Percentiles rank a stretch among this genome's conserved stretches.
These are phyloP conservation scores for Peronosclerospora sorghi DNA, from an alignment of 352 stramenopile genomes.

Conservation along the genomic window DNA sequence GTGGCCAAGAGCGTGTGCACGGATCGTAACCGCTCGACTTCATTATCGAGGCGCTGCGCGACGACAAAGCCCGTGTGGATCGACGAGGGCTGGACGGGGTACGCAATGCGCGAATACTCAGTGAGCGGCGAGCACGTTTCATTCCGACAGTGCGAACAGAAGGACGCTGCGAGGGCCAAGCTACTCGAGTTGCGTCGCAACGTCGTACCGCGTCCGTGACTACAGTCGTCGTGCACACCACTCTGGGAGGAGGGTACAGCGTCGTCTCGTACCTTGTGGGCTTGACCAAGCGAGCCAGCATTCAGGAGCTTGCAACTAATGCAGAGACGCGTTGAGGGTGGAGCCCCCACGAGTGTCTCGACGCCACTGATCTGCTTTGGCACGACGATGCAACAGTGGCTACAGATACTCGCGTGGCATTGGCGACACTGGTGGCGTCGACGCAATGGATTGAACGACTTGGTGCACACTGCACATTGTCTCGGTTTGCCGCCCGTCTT, in stretches of 20 bases:
- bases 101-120: conserved; percentile 41
- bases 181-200: too few species aligned
- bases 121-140: conserved; percentile 45
- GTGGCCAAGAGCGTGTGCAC: conserved; percentile 34
- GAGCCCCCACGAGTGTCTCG: too few species aligned
- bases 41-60: conserved; percentile 42
- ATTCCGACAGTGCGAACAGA: conserved; percentile 52
- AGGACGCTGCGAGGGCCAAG: too few species aligned
- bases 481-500: conserved; percentile 39
- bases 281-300: too few species aligned
- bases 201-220: too few species aligned
- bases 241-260: too few species aligned
- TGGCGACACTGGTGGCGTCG: conserved; percentile 60
- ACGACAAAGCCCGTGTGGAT: conserved; percentile 26
- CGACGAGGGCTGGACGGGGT: conserved; percentile 17
- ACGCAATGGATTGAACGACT: conserved; percentile 74
- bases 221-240: too few species aligned
- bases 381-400: conserved; percentile 43
- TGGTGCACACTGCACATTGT: conserved; percentile 67
- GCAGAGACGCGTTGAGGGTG: too few species aligned
- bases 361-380: conserved; percentile 20
- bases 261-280: too few species aligned
- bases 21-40: conserved; percentile 33
- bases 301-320: too few species aligned
- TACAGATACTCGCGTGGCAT: conserved; percentile 53